Base-by-base conservation (phyloP, 106 monocot genomes). In the Apostasia ramifera region DNA sequence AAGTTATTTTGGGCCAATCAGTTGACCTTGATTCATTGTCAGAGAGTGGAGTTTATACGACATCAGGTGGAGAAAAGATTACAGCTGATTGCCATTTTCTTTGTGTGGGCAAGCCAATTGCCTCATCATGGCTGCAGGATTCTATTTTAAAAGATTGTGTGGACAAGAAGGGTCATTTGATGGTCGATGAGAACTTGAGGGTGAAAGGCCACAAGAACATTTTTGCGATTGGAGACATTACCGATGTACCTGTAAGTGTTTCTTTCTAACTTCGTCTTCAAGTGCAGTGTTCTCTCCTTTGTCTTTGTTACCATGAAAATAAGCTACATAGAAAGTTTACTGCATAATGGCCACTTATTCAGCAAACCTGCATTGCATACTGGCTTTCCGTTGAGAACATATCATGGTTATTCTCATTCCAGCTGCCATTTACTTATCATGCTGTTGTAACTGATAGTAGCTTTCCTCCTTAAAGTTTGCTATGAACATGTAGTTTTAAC, bases 161-260 rank as follows among this genome's bases (percentile, higher is more conserved):
- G 55, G 61, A 82, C 44, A 59, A 48, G 4, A 70, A 59, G n/a
- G 82, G 78, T 13, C 74, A 70, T 47, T 44, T 78, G 49, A 71
- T 65, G 61, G 82, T 82, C 4, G 74, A 82, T 67, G 78, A 78
- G 61, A 66, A 73, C 47, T 71, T 82, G 49, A 82, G 78, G 57
- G 66, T 82, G 9, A 59, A 71, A 54, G 78, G 78, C 37, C 2
- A 12, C 15, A 67, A 56, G 5, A 82, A 82, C 62, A 67, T 78
- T 39, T 82, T 82, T 57, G 70, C 78, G 53, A 67, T 78, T n/a
- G 78, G 82, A 67, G 82, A 78, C 69, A 82, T 82, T 42, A 78
- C 70, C 41, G 70, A 82, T 48, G 53, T 82, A 46, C 73, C 63
- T 70, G 82, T 82, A 78, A 70, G 82, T 72, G 2, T 55, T 44